Evolutionary conservation across 805 yeast genomes (phyloP).

Genomic region (Ogataea minuta): DNA sequence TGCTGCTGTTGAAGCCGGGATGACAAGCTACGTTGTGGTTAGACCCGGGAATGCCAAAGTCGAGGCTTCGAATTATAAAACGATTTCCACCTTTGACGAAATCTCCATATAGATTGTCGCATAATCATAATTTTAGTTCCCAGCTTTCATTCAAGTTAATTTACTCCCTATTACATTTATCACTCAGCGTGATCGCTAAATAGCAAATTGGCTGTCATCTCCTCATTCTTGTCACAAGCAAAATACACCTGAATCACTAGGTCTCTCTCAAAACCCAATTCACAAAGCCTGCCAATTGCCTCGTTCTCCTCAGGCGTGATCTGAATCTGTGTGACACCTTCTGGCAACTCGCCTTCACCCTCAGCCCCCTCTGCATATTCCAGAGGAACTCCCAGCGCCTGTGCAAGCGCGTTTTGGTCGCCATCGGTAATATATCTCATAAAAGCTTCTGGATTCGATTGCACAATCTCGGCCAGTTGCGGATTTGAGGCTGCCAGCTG

Average conservation of each 20-base stretch:
- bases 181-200: conserved; percentile 55
- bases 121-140: neutral
- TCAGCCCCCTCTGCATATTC: conserved; percentile 37
- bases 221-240: conserved; percentile 98
- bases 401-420: conserved; percentile 52
- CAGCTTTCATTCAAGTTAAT: neutral
- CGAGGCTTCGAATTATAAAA: neutral
- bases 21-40: conserved; percentile 55
- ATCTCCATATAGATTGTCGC: conserved; percentile 3
- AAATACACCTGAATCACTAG: conserved; percentile 89
- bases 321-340: conserved; percentile 49
- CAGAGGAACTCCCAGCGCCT: conserved; percentile 40
- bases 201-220: conserved; percentile 89
- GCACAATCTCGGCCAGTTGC: conserved; percentile 75
- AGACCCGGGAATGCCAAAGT: conserved; percentile 74
- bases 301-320: conserved; percentile 81
- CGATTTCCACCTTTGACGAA: conserved; percentile 8
- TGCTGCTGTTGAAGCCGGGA: conserved; percentile 70
- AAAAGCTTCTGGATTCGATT: conserved; percentile 86
- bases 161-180: conserved; percentile 7
- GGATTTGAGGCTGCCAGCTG: conserved; percentile 82
- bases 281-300: conserved; percentile 88
- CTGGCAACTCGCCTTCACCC: conserved; percentile 39
- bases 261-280: conserved; percentile 86
- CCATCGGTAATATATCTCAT: conserved; percentile 68